Evolutionary conservation across 1,284 basidiomycete genomes (phyloP).

Genomic region (Blastosporella zonata): DNA sequence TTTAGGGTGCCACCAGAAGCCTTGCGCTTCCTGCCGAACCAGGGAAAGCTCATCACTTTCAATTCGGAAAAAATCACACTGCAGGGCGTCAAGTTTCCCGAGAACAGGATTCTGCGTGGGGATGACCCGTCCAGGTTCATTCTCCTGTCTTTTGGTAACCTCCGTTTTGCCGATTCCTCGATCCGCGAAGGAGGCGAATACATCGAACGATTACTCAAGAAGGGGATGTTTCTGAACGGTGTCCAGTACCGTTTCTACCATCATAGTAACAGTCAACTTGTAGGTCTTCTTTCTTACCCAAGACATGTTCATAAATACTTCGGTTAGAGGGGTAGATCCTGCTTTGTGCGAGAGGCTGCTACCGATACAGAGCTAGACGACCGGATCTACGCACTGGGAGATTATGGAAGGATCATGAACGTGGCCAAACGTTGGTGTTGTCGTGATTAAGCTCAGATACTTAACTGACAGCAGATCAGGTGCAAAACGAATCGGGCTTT

Average conservation of each 20-base stretch:
- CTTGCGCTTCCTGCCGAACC: conserved; percentile 26
- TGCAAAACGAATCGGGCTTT: conserved; percentile 62
- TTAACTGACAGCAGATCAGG: conserved; percentile 32
- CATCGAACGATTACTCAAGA: conserved; percentile 49
- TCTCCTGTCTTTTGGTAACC: conserved; percentile 48
- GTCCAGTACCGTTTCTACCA: conserved; percentile 65
- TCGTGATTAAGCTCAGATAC: not conserved
- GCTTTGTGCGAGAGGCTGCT: conserved; percentile 54
- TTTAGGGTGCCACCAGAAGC: conserved; percentile 39
- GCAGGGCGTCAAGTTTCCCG: conserved; percentile 45
- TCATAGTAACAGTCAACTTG: conserved; percentile 66
- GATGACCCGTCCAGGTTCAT: conserved; percentile 57
- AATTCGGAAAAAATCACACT: conserved; percentile 46
- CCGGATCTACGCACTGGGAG: conserved; percentile 52
- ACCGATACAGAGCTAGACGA: conserved; percentile 53
- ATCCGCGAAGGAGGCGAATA: conserved; percentile 51
- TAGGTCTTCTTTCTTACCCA: conserved; percentile 25
- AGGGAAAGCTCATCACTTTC: conserved; percentile 53
- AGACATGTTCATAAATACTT: not conserved
- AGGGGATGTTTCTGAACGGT: conserved; percentile 54
- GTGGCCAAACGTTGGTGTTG: conserved; percentile 54
- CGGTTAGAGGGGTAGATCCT: conserved; percentile 53
- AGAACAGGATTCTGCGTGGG: conserved; percentile 53
- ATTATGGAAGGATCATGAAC: conserved; percentile 58
- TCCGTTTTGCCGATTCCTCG: conserved; percentile 49